phyloP scores from a whole-genome alignment of 306 rosid genomes.

The Sphenostylis stenocarpa region DNA sequence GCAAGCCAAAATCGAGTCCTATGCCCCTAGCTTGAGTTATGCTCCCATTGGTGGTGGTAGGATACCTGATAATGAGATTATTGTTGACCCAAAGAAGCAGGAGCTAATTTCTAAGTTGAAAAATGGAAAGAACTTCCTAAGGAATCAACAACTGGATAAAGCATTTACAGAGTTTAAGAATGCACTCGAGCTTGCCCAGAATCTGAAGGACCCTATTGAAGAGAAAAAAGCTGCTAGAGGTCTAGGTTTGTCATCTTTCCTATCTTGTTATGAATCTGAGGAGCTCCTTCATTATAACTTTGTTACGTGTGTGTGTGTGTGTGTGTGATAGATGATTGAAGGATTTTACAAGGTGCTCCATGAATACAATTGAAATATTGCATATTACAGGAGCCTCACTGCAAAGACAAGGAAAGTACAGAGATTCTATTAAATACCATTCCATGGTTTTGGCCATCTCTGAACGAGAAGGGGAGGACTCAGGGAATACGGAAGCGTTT shows the following conservation, averaged over 20 bases:
- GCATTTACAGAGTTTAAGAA: constrained; percentile 70
- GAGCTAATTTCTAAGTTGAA: constrained; percentile 82
- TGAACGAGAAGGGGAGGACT: constrained; percentile 78
- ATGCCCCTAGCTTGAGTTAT: constrained; percentile 91
- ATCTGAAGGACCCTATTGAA: constrained; percentile 69
- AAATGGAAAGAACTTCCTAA: constrained; percentile 79
- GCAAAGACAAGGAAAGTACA: constrained; percentile 86
- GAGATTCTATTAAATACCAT: constrained; percentile 86
- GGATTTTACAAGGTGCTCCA: background rate
- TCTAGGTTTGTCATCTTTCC: constrained; percentile 61
- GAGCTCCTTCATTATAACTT: background rate
- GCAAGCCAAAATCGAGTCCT: constrained; percentile 96
- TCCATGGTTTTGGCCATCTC: constrained; percentile 82
- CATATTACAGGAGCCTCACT: constrained; percentile 76
- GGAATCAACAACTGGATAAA: constrained; percentile 80
- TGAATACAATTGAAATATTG: constrained; percentile 18
- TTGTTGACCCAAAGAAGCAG: constrained; percentile 77
- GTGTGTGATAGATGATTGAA: background rate
- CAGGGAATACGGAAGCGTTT: constrained; percentile 89
- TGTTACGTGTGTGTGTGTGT: background rate
- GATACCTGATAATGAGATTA: constrained; percentile 68
- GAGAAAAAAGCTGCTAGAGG: constrained; percentile 99
- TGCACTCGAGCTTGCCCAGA: constrained; percentile 80
- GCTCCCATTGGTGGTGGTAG: constrained; percentile 80
- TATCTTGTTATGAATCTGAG: background rate